A percentile compares a stretch with the other conserved stretches of the same genome.
These are phyloP conservation scores for Epichloe elymi DNA, from an alignment of 2,329 filamentous ascomycete species.

Conservation along the genomic window DNA sequence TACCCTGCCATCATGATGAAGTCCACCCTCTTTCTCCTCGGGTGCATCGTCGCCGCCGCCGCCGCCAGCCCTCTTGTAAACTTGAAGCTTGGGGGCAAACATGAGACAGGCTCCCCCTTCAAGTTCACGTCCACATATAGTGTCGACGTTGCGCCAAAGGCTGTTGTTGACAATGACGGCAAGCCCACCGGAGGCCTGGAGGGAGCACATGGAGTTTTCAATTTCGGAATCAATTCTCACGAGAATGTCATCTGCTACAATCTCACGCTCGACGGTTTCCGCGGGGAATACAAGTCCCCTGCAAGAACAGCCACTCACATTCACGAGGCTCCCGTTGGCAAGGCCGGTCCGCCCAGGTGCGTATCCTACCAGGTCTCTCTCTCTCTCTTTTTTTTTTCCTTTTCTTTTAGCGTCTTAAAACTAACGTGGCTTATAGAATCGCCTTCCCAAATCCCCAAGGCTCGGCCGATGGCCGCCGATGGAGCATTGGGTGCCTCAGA, in stretches of 20 bases:
- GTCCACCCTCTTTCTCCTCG: not conserved
- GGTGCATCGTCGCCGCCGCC: not conserved
- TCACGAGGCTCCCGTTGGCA: slow-evolving; percentile 33
- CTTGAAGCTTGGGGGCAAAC: not conserved
- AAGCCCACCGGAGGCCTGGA: slow-evolving; percentile 24
- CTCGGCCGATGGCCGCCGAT: slow-evolving; percentile 18
- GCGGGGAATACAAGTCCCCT: slow-evolving; percentile 35
- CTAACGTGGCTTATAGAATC: slow-evolving; percentile 15
- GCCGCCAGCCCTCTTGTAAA: not conserved
- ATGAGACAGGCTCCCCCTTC: not conserved
- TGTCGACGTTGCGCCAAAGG: not conserved
- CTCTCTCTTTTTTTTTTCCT: too few species aligned
- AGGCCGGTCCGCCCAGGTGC: slow-evolving; percentile 34
- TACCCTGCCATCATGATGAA: not conserved
- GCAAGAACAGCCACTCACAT: slow-evolving; percentile 42
- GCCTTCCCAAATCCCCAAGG: slow-evolving; percentile 35
- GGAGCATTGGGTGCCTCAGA: slow-evolving; percentile 27
- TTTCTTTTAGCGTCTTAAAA: too few species aligned
- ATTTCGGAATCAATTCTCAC: slow-evolving; percentile 37
- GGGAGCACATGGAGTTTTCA: slow-evolving; percentile 34
- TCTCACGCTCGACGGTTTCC: slow-evolving; percentile 36
- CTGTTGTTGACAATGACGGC: not conserved
- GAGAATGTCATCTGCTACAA: slow-evolving; percentile 33
- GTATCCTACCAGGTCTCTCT: not conserved
- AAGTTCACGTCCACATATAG: slow-evolving; percentile 1